Evolutionary conservation across 257 asterid genomes (phyloP).

Genomic region (Ehretia macrophylla): DNA sequence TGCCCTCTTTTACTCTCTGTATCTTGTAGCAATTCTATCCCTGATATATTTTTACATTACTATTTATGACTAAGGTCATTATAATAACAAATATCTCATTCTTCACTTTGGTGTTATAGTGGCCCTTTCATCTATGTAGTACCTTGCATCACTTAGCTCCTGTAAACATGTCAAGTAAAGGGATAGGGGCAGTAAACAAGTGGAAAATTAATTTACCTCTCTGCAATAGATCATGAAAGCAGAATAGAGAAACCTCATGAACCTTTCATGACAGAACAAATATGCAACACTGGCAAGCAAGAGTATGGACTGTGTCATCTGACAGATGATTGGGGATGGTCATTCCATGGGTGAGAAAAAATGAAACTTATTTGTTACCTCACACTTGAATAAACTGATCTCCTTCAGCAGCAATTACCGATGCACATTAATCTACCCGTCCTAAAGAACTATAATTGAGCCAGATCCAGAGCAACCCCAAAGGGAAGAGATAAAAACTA

Average conservation of each 20-base stretch:
- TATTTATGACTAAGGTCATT: too few relatives aligned
- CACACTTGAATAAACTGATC: background rate
- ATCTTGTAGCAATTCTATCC: too few relatives aligned
- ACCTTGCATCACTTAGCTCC: background rate
- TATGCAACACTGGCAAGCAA: background rate
- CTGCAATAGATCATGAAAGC: slow-evolving; percentile 2
- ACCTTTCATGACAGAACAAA: background rate
- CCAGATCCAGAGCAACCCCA: background rate
- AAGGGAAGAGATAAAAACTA: background rate
- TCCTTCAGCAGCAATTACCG: slow-evolving; percentile 2
- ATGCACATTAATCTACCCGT: background rate
- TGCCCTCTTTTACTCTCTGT: too few relatives aligned
- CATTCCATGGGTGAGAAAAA: background rate
- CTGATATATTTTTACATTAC: too few relatives aligned
- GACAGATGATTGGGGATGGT: background rate
- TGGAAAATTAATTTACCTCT: background rate
- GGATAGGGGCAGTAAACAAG: background rate
- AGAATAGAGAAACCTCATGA: background rate
- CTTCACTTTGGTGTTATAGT: background rate
- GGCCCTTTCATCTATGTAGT: background rate
- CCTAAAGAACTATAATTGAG: background rate
- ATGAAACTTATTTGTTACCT: background rate
- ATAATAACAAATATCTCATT: background rate
- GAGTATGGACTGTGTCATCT: background rate
- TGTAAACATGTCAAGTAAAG: background rate